phyloP scores from a whole-genome alignment of 495 filamentous ascomycete species.

The Cairneyella variabilis region DNA sequence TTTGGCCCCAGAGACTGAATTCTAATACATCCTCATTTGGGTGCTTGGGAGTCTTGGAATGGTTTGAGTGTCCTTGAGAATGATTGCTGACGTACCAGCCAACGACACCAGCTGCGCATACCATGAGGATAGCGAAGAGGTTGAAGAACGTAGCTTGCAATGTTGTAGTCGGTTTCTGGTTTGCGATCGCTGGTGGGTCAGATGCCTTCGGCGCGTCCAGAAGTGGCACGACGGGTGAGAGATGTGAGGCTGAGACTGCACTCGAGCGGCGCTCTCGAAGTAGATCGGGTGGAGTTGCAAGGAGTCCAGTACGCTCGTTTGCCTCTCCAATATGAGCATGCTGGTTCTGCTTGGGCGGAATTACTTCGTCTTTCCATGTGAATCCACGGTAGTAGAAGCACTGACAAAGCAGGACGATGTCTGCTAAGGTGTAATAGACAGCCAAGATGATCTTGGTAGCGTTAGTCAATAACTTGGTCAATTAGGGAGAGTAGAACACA shows the following conservation, averaged over 20 bases:
- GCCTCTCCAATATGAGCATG: conserved; percentile 25
- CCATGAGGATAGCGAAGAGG: conserved; percentile 63
- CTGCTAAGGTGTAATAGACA: conserved; percentile 91
- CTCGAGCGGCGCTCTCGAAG: conserved; percentile 27
- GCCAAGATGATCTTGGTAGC: conserved; percentile 68
- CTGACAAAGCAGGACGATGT: conserved; percentile 81
- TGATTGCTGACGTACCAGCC: conserved; percentile 76
- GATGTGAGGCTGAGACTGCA: conserved; percentile 57
- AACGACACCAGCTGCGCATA: conserved; percentile 74
- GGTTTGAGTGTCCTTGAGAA: conserved; percentile 20
- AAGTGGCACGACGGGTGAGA: conserved; percentile 78
- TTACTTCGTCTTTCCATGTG: conserved; percentile 56
- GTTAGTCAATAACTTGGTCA: neutral
- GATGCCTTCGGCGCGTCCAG: conserved; percentile 33
- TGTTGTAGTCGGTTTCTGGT: conserved; percentile 25
- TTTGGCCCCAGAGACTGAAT: conserved; percentile 74
- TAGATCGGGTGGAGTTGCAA: conserved; percentile 19
- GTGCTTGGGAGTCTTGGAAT: conserved; percentile 8
- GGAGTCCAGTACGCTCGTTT: conserved; percentile 39
- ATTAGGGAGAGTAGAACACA: conserved; percentile 16
- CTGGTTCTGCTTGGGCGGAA: conserved; percentile 24
- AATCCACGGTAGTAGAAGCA: conserved; percentile 94
- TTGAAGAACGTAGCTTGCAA: conserved; percentile 69
- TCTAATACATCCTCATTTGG: conserved; percentile 36
- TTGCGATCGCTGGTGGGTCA: neutral